Base-by-base conservation (phyloP, 2,329 filamentous ascomycete genomes). In the Endocalyx cinctus region DNA sequence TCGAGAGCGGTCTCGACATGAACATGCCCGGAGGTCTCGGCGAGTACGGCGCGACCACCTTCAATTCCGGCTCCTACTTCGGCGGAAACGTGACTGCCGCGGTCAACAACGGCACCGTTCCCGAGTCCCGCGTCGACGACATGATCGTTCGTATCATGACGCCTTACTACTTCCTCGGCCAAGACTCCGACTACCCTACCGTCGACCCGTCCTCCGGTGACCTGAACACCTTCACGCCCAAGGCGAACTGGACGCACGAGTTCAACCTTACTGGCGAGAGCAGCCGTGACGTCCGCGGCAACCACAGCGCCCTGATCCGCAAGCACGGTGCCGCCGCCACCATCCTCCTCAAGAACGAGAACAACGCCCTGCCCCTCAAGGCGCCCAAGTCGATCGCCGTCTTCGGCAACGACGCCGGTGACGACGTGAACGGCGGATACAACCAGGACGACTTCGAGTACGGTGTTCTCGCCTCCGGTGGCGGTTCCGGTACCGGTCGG, bases 291-390 rank as follows among this genome's bases (percentile, higher is more conserved):
- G 64, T 66, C 33, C 70, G 71, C 0, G 75, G 67, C 14, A 66
- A 80, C 46, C 72, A 79, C 20, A 75, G 66, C 5, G 54, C 66
- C 1, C 53, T 80, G 5, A 66, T 76, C 44, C 66, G 74, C 31
- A 74, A 73, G 67, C 71, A 79, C 45, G 69, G 55, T 12, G 55
- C 60, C 11, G 59, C 57, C 37, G 81, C 81, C 14, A 82, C 75
- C 10, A 76, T 87, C 12, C 69, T 90, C 3, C 65, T 90, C 40
- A 90, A 89, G 69, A 89, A 89, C 59, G 63, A 63, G 18, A 69
- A 69, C 41, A 70, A 69, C 22, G 68, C 69, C 2, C 65, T 87
- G 6, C 83, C 83, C 0, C 63, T 78, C 23, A 70, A 70, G 48
- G 60, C 59, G 4, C 68, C 67, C 77, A 57, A 79, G 67, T 57